Evolutionary conservation across 768 basidiomycete species (phyloP), one percentile per base, ranked within the genome.

Genomic region (Pisolithus orientalis): DNA sequence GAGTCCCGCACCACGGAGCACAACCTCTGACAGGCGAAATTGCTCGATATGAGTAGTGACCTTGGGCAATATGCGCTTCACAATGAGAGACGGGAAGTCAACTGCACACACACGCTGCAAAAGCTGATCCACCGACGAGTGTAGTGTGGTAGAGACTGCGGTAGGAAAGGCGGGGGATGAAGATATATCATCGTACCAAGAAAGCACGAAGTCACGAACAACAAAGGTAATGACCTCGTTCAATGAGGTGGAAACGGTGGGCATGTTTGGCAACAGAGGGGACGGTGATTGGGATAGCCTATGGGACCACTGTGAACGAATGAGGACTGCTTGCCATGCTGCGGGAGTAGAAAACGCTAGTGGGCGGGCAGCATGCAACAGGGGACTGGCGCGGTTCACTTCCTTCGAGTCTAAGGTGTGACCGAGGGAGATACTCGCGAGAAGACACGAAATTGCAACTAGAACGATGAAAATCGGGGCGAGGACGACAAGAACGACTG

Each of bases 261-360:
- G 80, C 38, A 80, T 80, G 25, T 80, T 74, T 28, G 85, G 84
- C 58, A 78, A 77, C 17, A 94, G 68, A 7, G 84, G 80, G 1
- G 85, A 76, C 17, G 87, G 73, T n/a, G 80, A 72, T 61, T 84
- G 83, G 0, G 85, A 82, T 4, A 82, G 71, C 52, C 76, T 80
- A 58, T 85, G 82, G 3, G 89, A 89, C 94, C 93, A 95, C 66
- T 87, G 83, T n/a, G 90, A 90, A 31, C 93, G 83, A 43, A 82
- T 92, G 47, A 90, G 75, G 44, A 91, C 87, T 0, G 86, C 92
- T 62, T 94, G 90, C 94, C 94, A 96, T 31, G 93, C 94, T 52
- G 94, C 91, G 25, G 92, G 90, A 3, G 92, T 92, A 4, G 91
- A 90, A 73, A 96, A 95, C 3, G 82, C 79, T 45, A 94, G 76